Evolutionary conservation across 2,329 filamentous ascomycete species (phyloP).

Genomic region (Alternaria solani): DNA sequence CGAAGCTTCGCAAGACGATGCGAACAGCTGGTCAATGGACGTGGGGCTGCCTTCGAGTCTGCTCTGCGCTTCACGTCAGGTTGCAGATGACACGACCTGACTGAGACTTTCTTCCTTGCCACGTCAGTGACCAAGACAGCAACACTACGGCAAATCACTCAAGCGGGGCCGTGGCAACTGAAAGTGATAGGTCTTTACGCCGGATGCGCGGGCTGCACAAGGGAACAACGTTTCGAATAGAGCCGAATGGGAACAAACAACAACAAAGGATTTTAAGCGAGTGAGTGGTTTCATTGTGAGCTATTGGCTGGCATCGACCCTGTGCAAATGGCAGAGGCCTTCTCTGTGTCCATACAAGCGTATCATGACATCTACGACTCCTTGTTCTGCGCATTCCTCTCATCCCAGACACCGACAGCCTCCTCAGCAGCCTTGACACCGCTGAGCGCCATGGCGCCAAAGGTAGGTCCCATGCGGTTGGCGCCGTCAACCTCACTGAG

Average conservation of each 20-base stretch:
- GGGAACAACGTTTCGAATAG: background rate
- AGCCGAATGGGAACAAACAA: background rate
- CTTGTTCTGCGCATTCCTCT: conserved; percentile 79
- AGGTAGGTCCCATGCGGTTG: conserved; percentile 90
- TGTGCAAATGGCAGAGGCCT: conserved; percentile 1
- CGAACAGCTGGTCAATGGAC: background rate
- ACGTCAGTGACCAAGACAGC: conserved; percentile 6
- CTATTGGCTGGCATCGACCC: background rate
- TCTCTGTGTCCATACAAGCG: background rate
- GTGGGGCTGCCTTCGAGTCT: background rate
- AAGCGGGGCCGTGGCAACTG: conserved; percentile 7
- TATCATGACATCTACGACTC: conserved; percentile 42
- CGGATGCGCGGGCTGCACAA: conserved; percentile 2
- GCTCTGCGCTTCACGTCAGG: background rate
- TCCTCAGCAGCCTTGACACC: conserved; percentile 94
- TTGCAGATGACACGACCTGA: background rate
- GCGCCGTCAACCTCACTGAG: conserved; percentile 88
- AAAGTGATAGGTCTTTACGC: background rate
- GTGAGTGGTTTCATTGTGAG: conserved; percentile 1
- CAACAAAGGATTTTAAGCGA: background rate
- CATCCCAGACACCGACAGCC: conserved; percentile 77
- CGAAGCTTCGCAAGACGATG: conserved; percentile 12
- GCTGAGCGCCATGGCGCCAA: conserved; percentile 86
- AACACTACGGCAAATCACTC: conserved; percentile 9
- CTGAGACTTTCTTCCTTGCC: conserved; percentile 1